Evolutionary conservation across 306 rosid genomes (phyloP).

Genomic region (Crataegus laevigata): DNA sequence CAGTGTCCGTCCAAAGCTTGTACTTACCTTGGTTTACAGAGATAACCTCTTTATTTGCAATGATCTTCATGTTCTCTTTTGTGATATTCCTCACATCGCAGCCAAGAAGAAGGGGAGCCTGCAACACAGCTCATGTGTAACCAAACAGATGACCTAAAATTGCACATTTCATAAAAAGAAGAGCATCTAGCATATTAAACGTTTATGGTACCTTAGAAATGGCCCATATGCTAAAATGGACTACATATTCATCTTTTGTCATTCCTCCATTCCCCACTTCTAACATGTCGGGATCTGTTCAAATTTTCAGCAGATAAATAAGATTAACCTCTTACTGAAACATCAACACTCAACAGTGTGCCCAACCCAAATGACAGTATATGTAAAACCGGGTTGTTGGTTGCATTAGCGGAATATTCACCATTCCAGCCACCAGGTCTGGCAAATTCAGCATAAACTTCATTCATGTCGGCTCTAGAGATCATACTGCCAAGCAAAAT

Average conservation of each 20-base stretch:
- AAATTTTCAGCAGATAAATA: background rate
- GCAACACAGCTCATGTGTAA: slow-evolving; percentile 18
- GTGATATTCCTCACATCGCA: slow-evolving; percentile 77
- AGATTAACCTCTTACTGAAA: background rate
- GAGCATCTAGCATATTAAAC: background rate
- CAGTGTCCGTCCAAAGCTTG: background rate
- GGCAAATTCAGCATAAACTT: slow-evolving; percentile 65
- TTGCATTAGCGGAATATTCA: slow-evolving; percentile 11
- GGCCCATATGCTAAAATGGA: slow-evolving; percentile 95
- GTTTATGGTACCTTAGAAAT: slow-evolving; percentile 65
- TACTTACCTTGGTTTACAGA: slow-evolving; percentile 68
- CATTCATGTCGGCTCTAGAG: slow-evolving; percentile 76
- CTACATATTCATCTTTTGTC: slow-evolving; percentile 74
- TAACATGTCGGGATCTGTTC: slow-evolving; percentile 95
- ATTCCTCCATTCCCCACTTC: slow-evolving; percentile 97
- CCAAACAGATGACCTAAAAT: background rate
- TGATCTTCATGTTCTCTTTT: slow-evolving; percentile 56
- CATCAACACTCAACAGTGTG: background rate
- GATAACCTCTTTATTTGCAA: slow-evolving; percentile 68
- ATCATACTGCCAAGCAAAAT: slow-evolving; percentile 54
- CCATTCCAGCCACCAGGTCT: slow-evolving; percentile 99
- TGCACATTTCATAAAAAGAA: background rate
- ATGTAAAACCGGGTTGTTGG: background rate
- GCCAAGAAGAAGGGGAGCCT: slow-evolving; percentile 99
- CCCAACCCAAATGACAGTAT: background rate